Conservation (phyloP, 208 protist species). For the Balamuthia mandrillaris region DNA sequence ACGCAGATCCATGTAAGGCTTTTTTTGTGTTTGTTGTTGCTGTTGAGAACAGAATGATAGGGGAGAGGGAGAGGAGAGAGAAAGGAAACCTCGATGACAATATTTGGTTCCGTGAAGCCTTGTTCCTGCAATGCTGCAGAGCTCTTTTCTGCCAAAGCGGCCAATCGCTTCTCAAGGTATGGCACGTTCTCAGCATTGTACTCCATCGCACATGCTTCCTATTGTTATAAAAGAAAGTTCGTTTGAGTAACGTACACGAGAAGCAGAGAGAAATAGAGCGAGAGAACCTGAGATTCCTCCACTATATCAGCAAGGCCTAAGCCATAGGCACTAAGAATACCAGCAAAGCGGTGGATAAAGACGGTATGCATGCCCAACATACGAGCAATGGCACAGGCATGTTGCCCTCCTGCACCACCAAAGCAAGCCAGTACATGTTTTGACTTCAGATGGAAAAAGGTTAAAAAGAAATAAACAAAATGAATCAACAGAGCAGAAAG, state of each 20-base stretch:
- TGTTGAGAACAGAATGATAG: neutral
- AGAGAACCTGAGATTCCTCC: conserved; percentile 69
- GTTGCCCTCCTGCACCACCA: conserved; percentile 87
- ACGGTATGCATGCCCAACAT: conserved; percentile 72
- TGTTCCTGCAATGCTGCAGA: neutral
- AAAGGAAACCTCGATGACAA: conserved; percentile 22
- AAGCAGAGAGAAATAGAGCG: conserved; percentile 12
- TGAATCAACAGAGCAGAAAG: neutral
- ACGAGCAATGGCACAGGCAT: conserved; percentile 87
- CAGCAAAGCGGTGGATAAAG: conserved; percentile 75
- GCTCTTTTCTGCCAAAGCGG: neutral
- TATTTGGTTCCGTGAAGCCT: conserved; percentile 32
- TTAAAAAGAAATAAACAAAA: neutral
- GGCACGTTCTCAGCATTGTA: conserved; percentile 54
- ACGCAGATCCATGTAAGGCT: conserved; percentile 81
- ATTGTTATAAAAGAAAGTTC: conserved; percentile 38
- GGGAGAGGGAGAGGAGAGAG: neutral
- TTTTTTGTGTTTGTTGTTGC: neutral
- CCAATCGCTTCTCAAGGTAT: conserved; percentile 35
- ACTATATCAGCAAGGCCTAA: conserved; percentile 87
- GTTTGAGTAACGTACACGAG: neutral
- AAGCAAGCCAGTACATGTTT: conserved; percentile 86
- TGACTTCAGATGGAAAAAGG: neutral
- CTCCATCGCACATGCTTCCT: conserved; percentile 69
- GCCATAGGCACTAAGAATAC: conserved; percentile 87